Conservation (phyloP, 495 filamentous ascomycete genomes). For the Gamarada debralockiae region DNA sequence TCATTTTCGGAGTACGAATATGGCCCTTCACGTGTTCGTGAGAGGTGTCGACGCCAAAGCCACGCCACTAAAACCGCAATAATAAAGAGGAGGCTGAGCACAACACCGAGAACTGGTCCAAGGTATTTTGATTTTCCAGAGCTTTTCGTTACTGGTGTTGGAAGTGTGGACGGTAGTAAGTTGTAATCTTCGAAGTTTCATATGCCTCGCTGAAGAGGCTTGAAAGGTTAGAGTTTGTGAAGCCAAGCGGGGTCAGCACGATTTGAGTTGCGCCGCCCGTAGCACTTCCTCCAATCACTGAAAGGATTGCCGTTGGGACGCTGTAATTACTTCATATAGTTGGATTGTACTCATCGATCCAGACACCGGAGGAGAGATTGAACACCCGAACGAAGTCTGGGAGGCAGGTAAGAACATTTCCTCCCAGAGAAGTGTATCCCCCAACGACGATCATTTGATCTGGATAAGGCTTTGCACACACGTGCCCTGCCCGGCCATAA, state of each 20-base stretch:
- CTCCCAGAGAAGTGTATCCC: conserved; percentile 34
- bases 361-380: conserved; percentile 56
- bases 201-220: conserved; percentile 54
- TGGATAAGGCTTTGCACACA: conserved; percentile 64
- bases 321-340: conserved; percentile 50
- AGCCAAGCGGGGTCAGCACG: conserved; percentile 41
- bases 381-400: conserved; percentile 53
- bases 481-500: conserved; percentile 58
- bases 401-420: conserved; percentile 38
- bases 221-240: conserved; percentile 45
- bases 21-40: no score
- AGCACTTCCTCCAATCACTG: conserved; percentile 58
- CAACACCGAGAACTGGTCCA: conserved; percentile 61
- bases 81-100: conserved; percentile 55
- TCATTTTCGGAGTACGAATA: no score
- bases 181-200: conserved; percentile 45
- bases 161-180: conserved; percentile 37
- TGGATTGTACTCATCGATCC: conserved; percentile 60
- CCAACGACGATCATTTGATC: conserved; percentile 71
- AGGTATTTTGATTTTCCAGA: conserved; percentile 53
- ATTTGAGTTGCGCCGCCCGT: conserved; percentile 52
- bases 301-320: conserved; percentile 53
- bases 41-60: conserved; percentile 54
- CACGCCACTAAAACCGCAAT: conserved; percentile 46
- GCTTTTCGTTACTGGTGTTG: background rate